Evolutionary conservation across 1,284 basidiomycete species (phyloP), one percentile per base, ranked within the genome.

Genomic region (Puccinia novopanici): DNA sequence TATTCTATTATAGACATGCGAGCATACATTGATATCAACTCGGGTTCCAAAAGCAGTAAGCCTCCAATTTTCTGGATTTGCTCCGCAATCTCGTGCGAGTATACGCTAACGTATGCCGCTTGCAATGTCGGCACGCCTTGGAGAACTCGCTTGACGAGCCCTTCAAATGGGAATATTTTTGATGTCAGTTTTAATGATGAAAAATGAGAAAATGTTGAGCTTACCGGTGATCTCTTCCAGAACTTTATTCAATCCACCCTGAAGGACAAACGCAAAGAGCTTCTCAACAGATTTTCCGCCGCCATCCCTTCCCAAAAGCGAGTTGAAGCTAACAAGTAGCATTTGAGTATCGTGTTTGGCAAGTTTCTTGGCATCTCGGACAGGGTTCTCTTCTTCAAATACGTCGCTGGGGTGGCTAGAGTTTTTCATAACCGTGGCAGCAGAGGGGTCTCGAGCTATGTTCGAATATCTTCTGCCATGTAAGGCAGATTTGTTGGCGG

Each of bases 391-490:
- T 48, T 79, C 67, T 30, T 48, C 61, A 70, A 40, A 55, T n/a
- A 42, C n/a, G 5, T 59, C 77, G 30, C 54, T 55, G 37, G 54
- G 17, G 22, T 79, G 37, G n/a, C 34, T 61, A 45, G 73, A 61
- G 27, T 12, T 10, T 54, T 40, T 54, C 22, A 52, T 17, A 27
- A 15, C 27, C 9, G 67, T 45, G 27, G 68, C 67, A 9, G 67
- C 68, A n/a, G 77, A 79, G 50, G 77, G 77, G 12, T 79, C 77
- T 59, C 77, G 50, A 22, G 57, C 77, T 9, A 72, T 52, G 13
- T 13, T 79, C 34, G 77, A 79, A 42, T 70, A 79, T 50, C 77
- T 48, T 63, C 77, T 79, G 34, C 67, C 77, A 72, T 79, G 77
- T 34, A 72, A 40, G 61, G 68, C 68, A 9, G 77, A 45, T 15